Evolutionary conservation across 352 stramenopile species (phyloP), one percentile per base, ranked within the genome.

Genomic region (Globisporangium echinulatum): DNA sequence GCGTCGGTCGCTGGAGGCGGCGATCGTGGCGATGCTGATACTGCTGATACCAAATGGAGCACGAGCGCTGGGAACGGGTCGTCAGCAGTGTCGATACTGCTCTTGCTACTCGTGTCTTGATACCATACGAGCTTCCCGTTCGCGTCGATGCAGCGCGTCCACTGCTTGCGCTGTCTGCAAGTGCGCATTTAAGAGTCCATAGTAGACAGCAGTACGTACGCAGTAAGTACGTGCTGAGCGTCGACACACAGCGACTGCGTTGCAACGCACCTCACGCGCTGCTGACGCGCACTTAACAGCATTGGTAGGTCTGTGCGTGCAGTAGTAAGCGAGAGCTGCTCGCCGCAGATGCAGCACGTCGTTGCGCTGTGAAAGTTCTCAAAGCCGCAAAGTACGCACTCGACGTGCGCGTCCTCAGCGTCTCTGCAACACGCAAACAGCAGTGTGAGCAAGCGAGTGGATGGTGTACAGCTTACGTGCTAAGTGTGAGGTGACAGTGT

Each of bases 61-160:
- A 43, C 39, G 10, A 43, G 10, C 7, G 7, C 39, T 43, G 39
- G 39, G 10, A 11, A 43, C 10, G 1, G 39, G 7, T 43, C 7
- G 39, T 43, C 39, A 11, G 39, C 39, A 11, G 7, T 43, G 7
- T 43, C 39, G 39, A 7, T 7, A 13, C 39, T 11, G 39, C 7
- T 11, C 7, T 13, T 7, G 15, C 14, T 11, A 59, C 10, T 49
- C 1, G 10, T 19, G 71, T 60, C 37, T 61, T 66, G 66, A 43
- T 88, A 77, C 82, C 82, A 92, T 37, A 76, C 74, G 13, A 86
- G 33, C 7, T 70, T 71, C 14, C 76, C 76, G 50, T 85, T 69
- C 13, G 86, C 74, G 43, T 89, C 78, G 2, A 90, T 40, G 19
- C 71, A 72, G 19, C 82, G 71, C 19, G 60, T 73, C 82, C 82